Percentiles rank a stretch among this genome's conserved stretches.
Conservation (phyloP, 169 alveolate species). For the Babesia caballi region DNA sequence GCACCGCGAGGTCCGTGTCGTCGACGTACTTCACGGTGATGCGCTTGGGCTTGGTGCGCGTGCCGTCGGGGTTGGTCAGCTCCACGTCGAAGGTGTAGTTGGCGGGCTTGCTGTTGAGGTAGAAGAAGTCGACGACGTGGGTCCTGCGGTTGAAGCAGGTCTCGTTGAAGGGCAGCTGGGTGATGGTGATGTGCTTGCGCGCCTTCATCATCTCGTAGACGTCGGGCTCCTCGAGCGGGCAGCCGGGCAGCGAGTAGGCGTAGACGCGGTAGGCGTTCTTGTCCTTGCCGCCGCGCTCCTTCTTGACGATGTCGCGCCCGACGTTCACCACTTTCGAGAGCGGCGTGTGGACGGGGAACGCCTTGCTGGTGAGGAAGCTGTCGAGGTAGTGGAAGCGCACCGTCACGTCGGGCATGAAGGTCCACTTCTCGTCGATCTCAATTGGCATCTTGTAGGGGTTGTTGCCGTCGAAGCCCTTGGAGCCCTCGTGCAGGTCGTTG, state of each 20-base stretch:
- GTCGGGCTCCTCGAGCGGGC: slow-evolving; percentile 44
- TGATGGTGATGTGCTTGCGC: slow-evolving; percentile 4
- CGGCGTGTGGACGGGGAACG: slow-evolving; percentile 29
- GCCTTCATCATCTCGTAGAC: slow-evolving; percentile 21
- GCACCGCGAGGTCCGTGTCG: slow-evolving; percentile 6
- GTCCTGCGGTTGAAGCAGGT: slow-evolving; percentile 46
- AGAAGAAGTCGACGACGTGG: slow-evolving; percentile 44
- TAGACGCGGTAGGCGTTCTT: slow-evolving; percentile 39
- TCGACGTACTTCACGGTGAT: slow-evolving; percentile 43
- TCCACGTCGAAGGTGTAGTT: slow-evolving; percentile 41
- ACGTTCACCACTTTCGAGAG: neutral
- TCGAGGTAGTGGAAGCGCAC: slow-evolving; percentile 45
- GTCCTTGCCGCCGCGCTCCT: slow-evolving; percentile 4
- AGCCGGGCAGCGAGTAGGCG: slow-evolving; percentile 58
- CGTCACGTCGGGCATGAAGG: slow-evolving; percentile 55
- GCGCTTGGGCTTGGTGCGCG: slow-evolving; percentile 4
- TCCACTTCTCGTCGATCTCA: slow-evolving; percentile 33
- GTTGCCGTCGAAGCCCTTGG: slow-evolving; percentile 17
- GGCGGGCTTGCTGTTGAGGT: slow-evolving; percentile 49
- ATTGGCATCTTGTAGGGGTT: slow-evolving; percentile 30
- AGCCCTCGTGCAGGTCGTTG: slow-evolving; percentile 41
- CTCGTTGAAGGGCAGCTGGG: slow-evolving; percentile 47
- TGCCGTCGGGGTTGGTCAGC: slow-evolving; percentile 56
- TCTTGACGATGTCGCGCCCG: slow-evolving; percentile 32
- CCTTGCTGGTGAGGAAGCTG: neutral